These are phyloP conservation scores for Hygrophorus russula DNA, from an alignment of 768 basidiomycete species.

Conservation along the genomic window DNA sequence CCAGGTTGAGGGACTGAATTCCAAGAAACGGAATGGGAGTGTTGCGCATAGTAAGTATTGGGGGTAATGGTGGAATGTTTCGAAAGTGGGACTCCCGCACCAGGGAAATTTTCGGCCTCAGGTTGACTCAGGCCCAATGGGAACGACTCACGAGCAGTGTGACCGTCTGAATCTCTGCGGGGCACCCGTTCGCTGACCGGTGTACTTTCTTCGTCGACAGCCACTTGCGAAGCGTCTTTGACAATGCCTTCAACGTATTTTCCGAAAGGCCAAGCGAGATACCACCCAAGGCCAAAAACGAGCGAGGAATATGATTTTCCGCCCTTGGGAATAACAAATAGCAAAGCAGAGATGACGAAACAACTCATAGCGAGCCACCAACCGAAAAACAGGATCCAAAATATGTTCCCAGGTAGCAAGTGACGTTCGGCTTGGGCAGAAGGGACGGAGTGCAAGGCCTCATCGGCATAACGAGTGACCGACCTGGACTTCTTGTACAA, in stretches of 20 bases:
- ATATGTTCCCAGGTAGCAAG: slow-evolving; percentile 85
- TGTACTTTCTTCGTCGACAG: slow-evolving; percentile 22
- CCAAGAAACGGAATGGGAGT: slow-evolving; percentile 32
- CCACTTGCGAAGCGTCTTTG: slow-evolving; percentile 26
- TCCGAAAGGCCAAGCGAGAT: slow-evolving; percentile 95
- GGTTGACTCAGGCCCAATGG: slow-evolving; percentile 13
- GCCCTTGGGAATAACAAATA: slow-evolving; percentile 70
- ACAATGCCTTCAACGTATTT: slow-evolving; percentile 91
- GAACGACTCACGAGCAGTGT: slow-evolving; percentile 26
- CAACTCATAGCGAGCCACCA: slow-evolving; percentile 84
- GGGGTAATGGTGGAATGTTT: slow-evolving; percentile 35
- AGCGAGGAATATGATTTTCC: slow-evolving; percentile 78
- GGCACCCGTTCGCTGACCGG: slow-evolving; percentile 19
- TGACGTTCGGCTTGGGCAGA: slow-evolving; percentile 91
- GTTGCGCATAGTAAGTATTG: slow-evolving; percentile 18
- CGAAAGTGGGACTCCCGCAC: slow-evolving; percentile 25
- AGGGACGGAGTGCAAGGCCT: slow-evolving; percentile 84
- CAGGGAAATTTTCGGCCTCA: slow-evolving; percentile 2
- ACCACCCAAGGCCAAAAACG: slow-evolving; percentile 90
- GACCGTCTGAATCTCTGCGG: slow-evolving; percentile 19
- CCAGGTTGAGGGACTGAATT: slow-evolving; percentile 20
- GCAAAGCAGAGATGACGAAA: slow-evolving; percentile 50
- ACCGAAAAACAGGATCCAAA: slow-evolving; percentile 85
- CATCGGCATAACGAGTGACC: slow-evolving; percentile 92
- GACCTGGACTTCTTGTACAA: slow-evolving; percentile 96